These are phyloP conservation scores for Schwanniomyces pseudopolymorphus DNA, from an alignment of 805 yeast species.

Conservation along the genomic window DNA sequence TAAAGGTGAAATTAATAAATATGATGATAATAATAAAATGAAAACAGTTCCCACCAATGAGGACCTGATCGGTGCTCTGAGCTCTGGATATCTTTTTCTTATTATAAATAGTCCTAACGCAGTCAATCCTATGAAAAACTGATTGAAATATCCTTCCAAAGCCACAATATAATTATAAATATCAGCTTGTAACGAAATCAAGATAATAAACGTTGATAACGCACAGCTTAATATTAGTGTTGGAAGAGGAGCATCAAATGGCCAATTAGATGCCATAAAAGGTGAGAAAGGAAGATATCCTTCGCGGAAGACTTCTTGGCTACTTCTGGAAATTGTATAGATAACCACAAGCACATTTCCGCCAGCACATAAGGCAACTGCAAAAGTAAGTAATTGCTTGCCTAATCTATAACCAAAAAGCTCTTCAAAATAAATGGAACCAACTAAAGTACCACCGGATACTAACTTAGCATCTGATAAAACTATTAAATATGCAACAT, in stretches of 20 bases:
- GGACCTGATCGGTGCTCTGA: slow-evolving; percentile 53
- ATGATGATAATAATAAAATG: slow-evolving; percentile 45
- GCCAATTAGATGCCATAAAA: slow-evolving; percentile 55
- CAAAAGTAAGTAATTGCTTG: slow-evolving; percentile 50
- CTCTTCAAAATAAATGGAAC: slow-evolving; percentile 56
- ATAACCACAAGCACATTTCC: slow-evolving; percentile 64
- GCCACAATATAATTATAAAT: slow-evolving; percentile 52
- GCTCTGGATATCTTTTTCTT: slow-evolving; percentile 48
- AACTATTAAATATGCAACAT: slow-evolving; percentile 55
- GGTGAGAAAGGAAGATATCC: slow-evolving; percentile 57
- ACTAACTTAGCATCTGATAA: slow-evolving; percentile 54
- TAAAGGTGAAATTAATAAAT: slow-evolving; percentile 53
- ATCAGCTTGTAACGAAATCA: slow-evolving; percentile 46
- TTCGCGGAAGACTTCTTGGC: slow-evolving; percentile 65
- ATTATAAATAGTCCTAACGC: slow-evolving; percentile 59
- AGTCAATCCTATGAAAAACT: slow-evolving; percentile 49
- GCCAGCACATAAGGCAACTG: slow-evolving; percentile 60
- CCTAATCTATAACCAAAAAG: slow-evolving; percentile 56
- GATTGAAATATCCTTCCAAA: slow-evolving; percentile 52
- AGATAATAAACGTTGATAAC: slow-evolving; percentile 40
- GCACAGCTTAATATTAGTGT: slow-evolving; percentile 45
- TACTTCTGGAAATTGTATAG: slow-evolving; percentile 58
- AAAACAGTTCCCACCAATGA: slow-evolving; percentile 47
- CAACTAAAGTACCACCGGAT: slow-evolving; percentile 56
- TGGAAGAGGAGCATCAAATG: slow-evolving; percentile 55